Evolutionary conservation across 2,329 filamentous ascomycete species (phyloP).

Genomic region (Penicillium sp.): DNA sequence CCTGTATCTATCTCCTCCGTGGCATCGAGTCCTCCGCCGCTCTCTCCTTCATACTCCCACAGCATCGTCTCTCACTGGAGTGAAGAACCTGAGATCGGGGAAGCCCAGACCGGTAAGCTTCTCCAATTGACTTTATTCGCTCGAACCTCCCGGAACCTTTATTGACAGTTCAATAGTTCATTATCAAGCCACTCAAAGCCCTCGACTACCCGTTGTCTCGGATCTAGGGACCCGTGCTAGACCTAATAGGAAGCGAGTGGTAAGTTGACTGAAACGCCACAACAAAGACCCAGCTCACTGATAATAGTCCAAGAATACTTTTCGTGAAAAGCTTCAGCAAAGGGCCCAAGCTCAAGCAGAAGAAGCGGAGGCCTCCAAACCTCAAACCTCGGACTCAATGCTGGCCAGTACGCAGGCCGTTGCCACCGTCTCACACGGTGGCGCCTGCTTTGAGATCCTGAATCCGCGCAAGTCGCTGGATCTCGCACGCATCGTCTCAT

Average conservation of each 20-base stretch:
- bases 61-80: conserved; percentile 32
- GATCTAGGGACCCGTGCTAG: conserved; percentile 22
- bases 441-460: conserved; percentile 40
- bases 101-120: conserved; percentile 23
- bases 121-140: neutral
- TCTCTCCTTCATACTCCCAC: conserved; percentile 40
- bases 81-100: conserved; percentile 30
- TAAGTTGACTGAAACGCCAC: conserved; percentile 24
- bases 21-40: conserved; percentile 38
- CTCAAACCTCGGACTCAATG: conserved; percentile 29
- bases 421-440: conserved; percentile 35
- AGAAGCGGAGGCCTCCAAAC: conserved; percentile 17
- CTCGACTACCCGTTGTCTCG: conserved; percentile 24
- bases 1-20: conserved; percentile 31
- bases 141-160: neutral
- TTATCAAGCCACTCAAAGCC: conserved; percentile 10
- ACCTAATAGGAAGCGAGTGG: conserved; percentile 28
- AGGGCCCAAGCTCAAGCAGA: conserved; percentile 20
- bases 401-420: conserved; percentile 28
- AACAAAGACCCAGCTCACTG: conserved; percentile 12
- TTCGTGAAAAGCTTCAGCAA: conserved; percentile 33
- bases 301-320: conserved; percentile 30
- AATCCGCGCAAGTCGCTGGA: conserved; percentile 40
- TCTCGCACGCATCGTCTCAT: conserved; percentile 38
- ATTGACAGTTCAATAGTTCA: conserved; percentile 12